Conservation (phyloP, 129 eudicot species). For the Gnaphalium uliginosum region DNA sequence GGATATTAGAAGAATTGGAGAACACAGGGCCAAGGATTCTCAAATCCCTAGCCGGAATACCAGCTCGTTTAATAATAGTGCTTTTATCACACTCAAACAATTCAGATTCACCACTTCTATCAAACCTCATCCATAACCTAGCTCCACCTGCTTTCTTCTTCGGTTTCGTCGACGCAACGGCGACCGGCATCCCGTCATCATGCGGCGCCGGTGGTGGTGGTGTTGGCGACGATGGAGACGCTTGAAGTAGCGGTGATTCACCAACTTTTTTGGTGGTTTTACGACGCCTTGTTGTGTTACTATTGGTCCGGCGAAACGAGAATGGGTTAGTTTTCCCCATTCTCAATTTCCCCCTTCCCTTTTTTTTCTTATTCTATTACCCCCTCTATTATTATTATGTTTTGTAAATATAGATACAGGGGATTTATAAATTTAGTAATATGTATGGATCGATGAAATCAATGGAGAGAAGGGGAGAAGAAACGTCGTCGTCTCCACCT, state of each 20-base stretch:
- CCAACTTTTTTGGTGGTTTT: conserved; percentile 41
- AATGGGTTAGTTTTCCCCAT: conserved; percentile 58
- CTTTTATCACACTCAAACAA: conserved; percentile 85
- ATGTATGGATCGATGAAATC: conserved; percentile 22
- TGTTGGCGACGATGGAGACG: conserved; percentile 35
- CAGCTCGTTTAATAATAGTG: conserved; percentile 67
- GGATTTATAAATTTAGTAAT: neutral
- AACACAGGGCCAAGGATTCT: conserved; percentile 93
- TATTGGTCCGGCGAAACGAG: conserved; percentile 50
- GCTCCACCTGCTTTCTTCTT: conserved; percentile 84
- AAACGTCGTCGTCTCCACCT: conserved; percentile 32
- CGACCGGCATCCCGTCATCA: conserved; percentile 20
- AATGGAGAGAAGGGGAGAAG: conserved; percentile 32
- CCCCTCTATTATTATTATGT: conserved; percentile 4
- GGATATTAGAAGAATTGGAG: conserved; percentile 89
- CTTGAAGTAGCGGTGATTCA: conserved; percentile 26
- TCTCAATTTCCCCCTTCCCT: conserved; percentile 20
- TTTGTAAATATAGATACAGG: neutral
- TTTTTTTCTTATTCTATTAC: neutral
- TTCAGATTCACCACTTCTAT: conserved; percentile 78
- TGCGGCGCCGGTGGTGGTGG: conserved; percentile 24
- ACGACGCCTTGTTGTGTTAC: conserved; percentile 46
- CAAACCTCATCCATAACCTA: conserved; percentile 94
- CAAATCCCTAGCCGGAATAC: conserved; percentile 94
- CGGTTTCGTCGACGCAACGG: conserved; percentile 38